These are phyloP conservation scores for Scenedesmus sp. DNA, from an alignment of 163 green algal genomes.

Conservation along the genomic window DNA sequence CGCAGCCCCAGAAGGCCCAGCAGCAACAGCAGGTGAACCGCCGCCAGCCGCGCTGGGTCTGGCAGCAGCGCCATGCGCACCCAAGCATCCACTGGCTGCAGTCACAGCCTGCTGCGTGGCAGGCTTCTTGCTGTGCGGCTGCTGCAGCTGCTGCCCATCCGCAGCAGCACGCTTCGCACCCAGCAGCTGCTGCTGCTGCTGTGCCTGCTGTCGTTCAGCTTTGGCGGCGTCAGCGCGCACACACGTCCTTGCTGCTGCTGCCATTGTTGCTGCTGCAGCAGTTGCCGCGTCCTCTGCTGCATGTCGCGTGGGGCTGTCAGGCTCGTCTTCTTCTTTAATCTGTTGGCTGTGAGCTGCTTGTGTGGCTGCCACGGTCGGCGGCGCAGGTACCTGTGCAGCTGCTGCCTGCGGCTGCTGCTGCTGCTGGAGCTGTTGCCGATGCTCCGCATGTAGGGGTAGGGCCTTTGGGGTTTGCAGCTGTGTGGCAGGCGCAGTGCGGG, in stretches of 20 bases:
- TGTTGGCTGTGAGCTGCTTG: background rate
- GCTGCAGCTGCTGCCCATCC: background rate
- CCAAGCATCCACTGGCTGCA: background rate
- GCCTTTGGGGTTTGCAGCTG: background rate
- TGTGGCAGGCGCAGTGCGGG: background rate
- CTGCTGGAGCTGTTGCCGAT: background rate
- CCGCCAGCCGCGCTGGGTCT: background rate
- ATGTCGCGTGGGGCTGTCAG: background rate
- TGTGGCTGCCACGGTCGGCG: background rate
- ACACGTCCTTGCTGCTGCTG: background rate
- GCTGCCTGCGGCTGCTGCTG: background rate
- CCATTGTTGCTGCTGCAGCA: background rate
- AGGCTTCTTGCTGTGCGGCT: background rate
- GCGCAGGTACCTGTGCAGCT: background rate
- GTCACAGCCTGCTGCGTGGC: background rate
- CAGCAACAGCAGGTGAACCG: background rate
- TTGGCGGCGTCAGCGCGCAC: background rate
- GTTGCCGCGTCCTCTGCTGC: background rate
- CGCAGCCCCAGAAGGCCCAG: background rate
- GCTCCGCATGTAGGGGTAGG: background rate
- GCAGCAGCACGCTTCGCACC: background rate
- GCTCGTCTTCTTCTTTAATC: background rate
- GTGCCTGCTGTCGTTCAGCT: background rate
- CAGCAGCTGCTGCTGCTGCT: conserved; percentile 7
- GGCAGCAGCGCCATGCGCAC: background rate